Percentiles rank a stretch among this genome's conserved stretches.
Conservation (phyloP, 108 stramenopile species). For the Cyclotella sp. region DNA sequence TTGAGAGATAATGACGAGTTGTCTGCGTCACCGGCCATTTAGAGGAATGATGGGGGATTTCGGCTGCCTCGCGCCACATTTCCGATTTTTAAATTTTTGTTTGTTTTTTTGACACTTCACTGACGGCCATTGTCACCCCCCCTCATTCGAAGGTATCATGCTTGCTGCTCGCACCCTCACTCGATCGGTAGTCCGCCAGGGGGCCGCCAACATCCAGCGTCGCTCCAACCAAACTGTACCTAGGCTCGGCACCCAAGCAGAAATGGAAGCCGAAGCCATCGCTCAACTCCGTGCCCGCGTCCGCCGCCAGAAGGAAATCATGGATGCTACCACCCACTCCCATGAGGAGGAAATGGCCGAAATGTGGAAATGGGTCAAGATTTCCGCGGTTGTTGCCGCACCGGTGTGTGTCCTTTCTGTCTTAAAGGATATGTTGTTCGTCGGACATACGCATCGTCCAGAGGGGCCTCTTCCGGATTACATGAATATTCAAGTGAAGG, state of each 20-base stretch:
- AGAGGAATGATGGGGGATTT: too few species aligned
- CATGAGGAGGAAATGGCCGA: slow-evolving; percentile 75
- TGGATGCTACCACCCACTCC: slow-evolving; percentile 60
- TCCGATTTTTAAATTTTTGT: too few species aligned
- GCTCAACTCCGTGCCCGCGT: slow-evolving; percentile 82
- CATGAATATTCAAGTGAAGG: slow-evolving; percentile 93
- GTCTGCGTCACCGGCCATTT: too few species aligned
- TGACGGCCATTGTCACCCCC: background rate
- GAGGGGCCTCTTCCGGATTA: slow-evolving; percentile 82
- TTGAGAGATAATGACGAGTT: too few species aligned
- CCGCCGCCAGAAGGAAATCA: slow-evolving; percentile 79
- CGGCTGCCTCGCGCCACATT: too few species aligned
- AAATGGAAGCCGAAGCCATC: slow-evolving; percentile 80
- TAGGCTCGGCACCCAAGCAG: slow-evolving; percentile 63
- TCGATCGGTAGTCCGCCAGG: slow-evolving; percentile 7
- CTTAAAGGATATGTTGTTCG: slow-evolving; percentile 71
- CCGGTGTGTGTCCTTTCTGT: slow-evolving; percentile 67
- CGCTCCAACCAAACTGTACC: slow-evolving; percentile 80
- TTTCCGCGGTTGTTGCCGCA: slow-evolving; percentile 71
- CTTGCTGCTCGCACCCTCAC: slow-evolving; percentile 20
- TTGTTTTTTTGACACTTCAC: background rate
- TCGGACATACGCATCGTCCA: slow-evolving; percentile 68
- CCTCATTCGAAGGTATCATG: background rate
- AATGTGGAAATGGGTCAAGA: slow-evolving; percentile 89
- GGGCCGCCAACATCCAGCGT: slow-evolving; percentile 35